These are phyloP conservation scores for Tulasnella sp. DNA, from an alignment of 768 basidiomycete species.

Conservation along the genomic window DNA sequence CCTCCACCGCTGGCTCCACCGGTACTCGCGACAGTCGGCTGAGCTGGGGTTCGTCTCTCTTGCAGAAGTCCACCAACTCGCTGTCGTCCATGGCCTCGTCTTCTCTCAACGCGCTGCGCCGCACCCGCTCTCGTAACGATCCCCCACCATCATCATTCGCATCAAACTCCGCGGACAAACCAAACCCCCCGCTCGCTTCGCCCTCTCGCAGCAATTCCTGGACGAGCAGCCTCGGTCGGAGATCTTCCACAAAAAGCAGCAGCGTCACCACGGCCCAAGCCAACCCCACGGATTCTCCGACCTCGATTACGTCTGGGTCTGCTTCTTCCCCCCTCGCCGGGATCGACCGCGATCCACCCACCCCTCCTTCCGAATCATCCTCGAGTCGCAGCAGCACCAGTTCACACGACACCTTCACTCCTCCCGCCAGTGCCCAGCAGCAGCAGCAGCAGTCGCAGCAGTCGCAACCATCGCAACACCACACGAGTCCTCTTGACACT, in stretches of 20 bases:
- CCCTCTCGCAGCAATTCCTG: neutral
- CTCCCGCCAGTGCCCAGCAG: neutral
- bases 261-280: neutral
- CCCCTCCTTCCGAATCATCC: conserved; percentile 22
- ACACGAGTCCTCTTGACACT: conserved; percentile 26
- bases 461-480: neutral
- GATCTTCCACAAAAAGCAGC: neutral
- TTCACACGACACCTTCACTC: conserved; percentile 26
- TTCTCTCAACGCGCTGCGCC: neutral
- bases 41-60: neutral
- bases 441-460: neutral
- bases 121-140: conserved; percentile 19
- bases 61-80: neutral
- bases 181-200: neutral
- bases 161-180: neutral
- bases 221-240: neutral
- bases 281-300: conserved; percentile 2
- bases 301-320: neutral
- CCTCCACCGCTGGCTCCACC: neutral
- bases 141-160: neutral
- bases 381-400: conserved; percentile 4
- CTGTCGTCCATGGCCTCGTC: neutral
- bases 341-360: conserved; percentile 8
- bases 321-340: neutral
- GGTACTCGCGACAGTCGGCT: neutral